A percentile compares a stretch with the other conserved stretches of the same genome.
These are phyloP conservation scores for Microcyclosporella mali DNA, from an alignment of 2,329 filamentous ascomycete species.

Conservation along the genomic window DNA sequence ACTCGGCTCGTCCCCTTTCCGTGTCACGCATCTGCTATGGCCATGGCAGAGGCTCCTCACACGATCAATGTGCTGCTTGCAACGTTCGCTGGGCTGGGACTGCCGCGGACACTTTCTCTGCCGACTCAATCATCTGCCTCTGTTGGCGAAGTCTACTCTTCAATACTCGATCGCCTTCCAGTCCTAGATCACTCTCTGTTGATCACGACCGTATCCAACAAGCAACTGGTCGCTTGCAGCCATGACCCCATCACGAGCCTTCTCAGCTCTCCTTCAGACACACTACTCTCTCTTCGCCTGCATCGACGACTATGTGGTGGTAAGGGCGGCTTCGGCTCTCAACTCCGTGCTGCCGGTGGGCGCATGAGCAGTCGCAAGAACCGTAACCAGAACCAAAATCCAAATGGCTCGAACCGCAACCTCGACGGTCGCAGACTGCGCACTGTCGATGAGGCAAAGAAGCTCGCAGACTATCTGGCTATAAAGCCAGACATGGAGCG, in stretches of 20 bases:
- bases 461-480: constrained; percentile 86
- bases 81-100: constrained; percentile 73
- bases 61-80: constrained; percentile 77
- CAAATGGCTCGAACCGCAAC: constrained; percentile 83
- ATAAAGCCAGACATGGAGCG: constrained; percentile 97
- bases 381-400: constrained; percentile 64
- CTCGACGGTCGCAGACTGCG: constrained; percentile 83
- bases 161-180: constrained; percentile 53
- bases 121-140: constrained; percentile 60
- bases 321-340: constrained; percentile 96
- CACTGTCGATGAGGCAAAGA: constrained; percentile 92
- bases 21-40: too few relatives aligned
- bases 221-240: constrained; percentile 55
- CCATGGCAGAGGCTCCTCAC: too few relatives aligned
- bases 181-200: constrained; percentile 56
- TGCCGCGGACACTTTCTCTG: constrained; percentile 78
- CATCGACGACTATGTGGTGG: constrained; percentile 77
- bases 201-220: constrained; percentile 76
- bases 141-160: constrained; percentile 62
- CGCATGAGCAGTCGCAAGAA: constrained; percentile 97
- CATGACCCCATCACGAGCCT: constrained; percentile 54
- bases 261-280: constrained; percentile 45
- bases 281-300: constrained; percentile 76
- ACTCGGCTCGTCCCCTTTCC: too few relatives aligned
- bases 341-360: constrained; percentile 90